Evolutionary conservation across 805 yeast genomes (phyloP), one percentile per base, ranked within the genome.

Genomic region (Candida xiaguanensis): DNA sequence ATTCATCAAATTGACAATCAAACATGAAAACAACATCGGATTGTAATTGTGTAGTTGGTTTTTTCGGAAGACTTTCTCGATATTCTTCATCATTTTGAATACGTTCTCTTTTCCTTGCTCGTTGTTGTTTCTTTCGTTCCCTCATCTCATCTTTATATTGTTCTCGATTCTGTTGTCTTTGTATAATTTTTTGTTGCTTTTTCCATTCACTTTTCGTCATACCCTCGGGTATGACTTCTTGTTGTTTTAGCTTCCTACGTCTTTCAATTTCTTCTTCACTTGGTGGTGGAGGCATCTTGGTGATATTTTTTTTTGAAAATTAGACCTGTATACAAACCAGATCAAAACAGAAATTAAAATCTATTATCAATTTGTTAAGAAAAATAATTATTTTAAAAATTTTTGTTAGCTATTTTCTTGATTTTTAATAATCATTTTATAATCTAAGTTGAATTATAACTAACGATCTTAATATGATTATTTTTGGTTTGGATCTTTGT

Each of bases 1-100:
- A 55, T 32, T 85, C 93, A 54, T 93, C 98, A 59, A 91, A 91
- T 12, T 75, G 85, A 62, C 99, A 91, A 61, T 91, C 99, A 46
- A 90, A 55, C n/a, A 90, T 65, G 19, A 90, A 68, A 5, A 58
- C 63, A 6, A 79, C 71, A 0, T 74, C 78, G 2, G 79, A 67
- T 9, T 61, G 61, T 2, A 46, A 49, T 52, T 82, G 89, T 11
- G 67, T 63, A 16, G 62, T 43, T 0, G 64, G 70, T 8, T 70
- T 41, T 41, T 51, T 40, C 31, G 43, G 36, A 6, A 26, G 6
- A 37, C 46, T 53, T 28, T 56, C 62, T 41, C 56, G 52, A 33
- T 56, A 53, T 35, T 65, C 61, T 5, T 70, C 66, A 28, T 58
- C 53, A 31, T 31, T 31, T 26, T 51, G 43, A 31, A 46, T 41